Evolutionary conservation across 2,329 filamentous ascomycete species (phyloP), one percentile per base, ranked within the genome.

Genomic region (Pseudopithomyces chartarum): DNA sequence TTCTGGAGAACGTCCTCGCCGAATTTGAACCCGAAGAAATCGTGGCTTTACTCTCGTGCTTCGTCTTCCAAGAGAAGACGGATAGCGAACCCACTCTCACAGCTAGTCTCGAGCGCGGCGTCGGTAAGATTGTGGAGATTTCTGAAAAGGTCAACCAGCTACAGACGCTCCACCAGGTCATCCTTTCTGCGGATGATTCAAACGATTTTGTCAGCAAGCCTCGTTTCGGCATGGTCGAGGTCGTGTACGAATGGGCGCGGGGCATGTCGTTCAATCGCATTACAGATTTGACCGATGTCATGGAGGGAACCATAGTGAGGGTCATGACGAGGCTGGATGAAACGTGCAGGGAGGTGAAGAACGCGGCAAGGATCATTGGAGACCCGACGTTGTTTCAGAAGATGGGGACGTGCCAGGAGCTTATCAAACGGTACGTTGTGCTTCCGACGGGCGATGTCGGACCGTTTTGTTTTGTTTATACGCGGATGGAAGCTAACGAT

Each of bases 201-300:
- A 97, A 96, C 68, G 94, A 98, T 76, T 97, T 97, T 70, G 90
- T 91, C 34, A 92, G 87, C 57, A 85, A 89, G 53, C 92, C 93
- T 1, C 85, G 94, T 10, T 99, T 99, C 73, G 95, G 94, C 1
- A 84, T 99, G 54, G 92, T 97, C 73, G 95, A 99, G 76, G 95
- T 99, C 0, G 96, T 99, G 33, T 97, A 98, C 74, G 95, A 99
- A 76, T 99, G 95, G 95, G 95, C 95, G 10, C 84, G 92, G 48
- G 95, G 95, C 23, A 98, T 98, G 92, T 94, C 91, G 51, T 99
- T 99, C 83, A 96, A 96, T 78, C 94, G 95, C 63, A 99, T 99
- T 65, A 98, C 94, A 0, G 90, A 94, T 64, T 79, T 99, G 71
- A 99, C 95, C 7, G 94, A 98, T 74, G 93, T 99, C 55, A 87